Evolutionary conservation across 2,329 filamentous ascomycete species (phyloP), one percentile per base, ranked within the genome.

Genomic region (Huntiella moniliformis): DNA sequence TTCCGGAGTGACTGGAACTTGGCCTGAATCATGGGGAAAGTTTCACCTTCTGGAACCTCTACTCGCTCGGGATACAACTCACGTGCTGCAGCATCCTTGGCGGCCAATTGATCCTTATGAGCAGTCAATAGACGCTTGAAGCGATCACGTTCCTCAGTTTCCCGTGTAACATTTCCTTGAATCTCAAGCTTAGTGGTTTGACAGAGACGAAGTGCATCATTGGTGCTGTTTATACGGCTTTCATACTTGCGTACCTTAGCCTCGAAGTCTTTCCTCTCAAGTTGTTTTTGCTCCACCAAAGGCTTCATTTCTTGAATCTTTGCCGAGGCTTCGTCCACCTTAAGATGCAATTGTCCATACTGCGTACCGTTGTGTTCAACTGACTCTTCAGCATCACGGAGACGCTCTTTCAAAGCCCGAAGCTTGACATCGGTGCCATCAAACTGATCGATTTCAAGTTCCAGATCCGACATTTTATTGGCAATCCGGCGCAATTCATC

Each of bases 351-450:
- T 44, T 66, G 63, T 15, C 69, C 74, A 52, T 71, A 78, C 48
- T 76, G 68, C 10, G 61, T 55, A 56, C 76, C 70, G 18, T 71
- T 64, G 41, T 69, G 65, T 1, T 67, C 61, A 16, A 63, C 56
- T 36, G 63, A 56, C 10, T 61, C 59, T 51, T 68, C 58, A 2
- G 59, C 58, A 5, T 77, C 72, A 47, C 65, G 61, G 1, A 92
- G 67, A 41, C 74, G 65, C 12, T 64, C 60, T 46, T 70, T 70
- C 2, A 85, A 63, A 10, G 63, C 63, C 39, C 76, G 70, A 1
- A 88, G 63, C 44, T 70, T 68, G 42, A 73, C 77, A 55, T 85
- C 83, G 46, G 76, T 73, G 3, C 79, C 78, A 50, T 82, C 71
- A 40, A 74, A 73, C 18, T 64, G 68, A 51, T 84, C 77, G 35